Evolutionary conservation across 1,139 yeast genomes (phyloP).

Genomic region (Taiozyma sp.): DNA sequence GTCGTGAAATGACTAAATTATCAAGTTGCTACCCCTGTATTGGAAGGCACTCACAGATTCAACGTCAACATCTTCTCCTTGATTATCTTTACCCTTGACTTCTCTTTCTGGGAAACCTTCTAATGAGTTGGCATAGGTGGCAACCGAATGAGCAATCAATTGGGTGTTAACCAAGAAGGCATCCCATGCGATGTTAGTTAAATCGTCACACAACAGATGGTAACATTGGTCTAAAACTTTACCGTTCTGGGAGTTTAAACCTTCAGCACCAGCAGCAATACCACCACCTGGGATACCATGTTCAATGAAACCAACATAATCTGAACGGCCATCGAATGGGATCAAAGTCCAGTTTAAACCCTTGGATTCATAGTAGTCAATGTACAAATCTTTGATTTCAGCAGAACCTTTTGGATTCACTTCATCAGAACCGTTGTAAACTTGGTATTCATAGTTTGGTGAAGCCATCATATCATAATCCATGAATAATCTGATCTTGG

Average conservation of each 20-base stretch:
- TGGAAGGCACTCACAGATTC: neutral
- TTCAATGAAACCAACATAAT: slow-evolving; percentile 88
- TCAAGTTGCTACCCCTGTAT: neutral
- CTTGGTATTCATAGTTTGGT: slow-evolving; percentile 86
- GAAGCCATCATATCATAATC: slow-evolving; percentile 99
- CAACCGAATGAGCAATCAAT: slow-evolving; percentile 89
- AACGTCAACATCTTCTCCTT: slow-evolving; percentile 22
- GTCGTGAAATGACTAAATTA: neutral
- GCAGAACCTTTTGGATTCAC: slow-evolving; percentile 87
- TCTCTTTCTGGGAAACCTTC: slow-evolving; percentile 44
- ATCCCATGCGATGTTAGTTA: slow-evolving; percentile 70
- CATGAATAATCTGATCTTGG: slow-evolving; percentile 83
- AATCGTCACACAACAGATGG: slow-evolving; percentile 82
- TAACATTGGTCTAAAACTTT: slow-evolving; percentile 80
- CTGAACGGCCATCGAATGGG: slow-evolving; percentile 94
- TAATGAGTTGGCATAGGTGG: slow-evolving; percentile 70
- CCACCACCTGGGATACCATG: slow-evolving; percentile 94
- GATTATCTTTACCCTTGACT: neutral
- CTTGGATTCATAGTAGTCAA: slow-evolving; percentile 61
- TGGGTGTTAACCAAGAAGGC: slow-evolving; percentile 84
- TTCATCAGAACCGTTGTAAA: slow-evolving; percentile 67
- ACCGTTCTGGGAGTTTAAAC: slow-evolving; percentile 64
- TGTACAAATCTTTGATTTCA: slow-evolving; percentile 69
- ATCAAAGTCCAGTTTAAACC: slow-evolving; percentile 76
- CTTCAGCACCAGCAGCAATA: slow-evolving; percentile 93